Percentiles rank a stretch among this genome's conserved stretches.
Conservation (phyloP, 73 alveolate genomes). For the Paraurostyla sp. region DNA sequence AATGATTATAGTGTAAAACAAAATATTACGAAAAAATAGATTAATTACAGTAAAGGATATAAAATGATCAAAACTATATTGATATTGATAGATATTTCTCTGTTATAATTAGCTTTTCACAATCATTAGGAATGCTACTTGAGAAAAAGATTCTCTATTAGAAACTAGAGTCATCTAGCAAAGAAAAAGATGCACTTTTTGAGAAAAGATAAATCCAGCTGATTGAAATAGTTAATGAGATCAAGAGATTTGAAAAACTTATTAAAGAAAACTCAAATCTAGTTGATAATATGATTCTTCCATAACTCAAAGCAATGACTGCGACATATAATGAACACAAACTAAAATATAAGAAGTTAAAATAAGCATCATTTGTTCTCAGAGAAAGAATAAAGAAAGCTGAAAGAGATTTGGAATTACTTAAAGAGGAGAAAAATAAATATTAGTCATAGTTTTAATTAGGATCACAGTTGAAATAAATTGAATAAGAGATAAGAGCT, state of each 20-base stretch:
- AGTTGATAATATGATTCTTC: slow-evolving; percentile 67
- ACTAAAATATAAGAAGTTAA: neutral
- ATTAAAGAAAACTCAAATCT: slow-evolving; percentile 56
- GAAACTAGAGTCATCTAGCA: slow-evolving; percentile 4
- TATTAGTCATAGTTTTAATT: neutral
- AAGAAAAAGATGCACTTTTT: slow-evolving; percentile 54
- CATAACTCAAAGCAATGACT: slow-evolving; percentile 58
- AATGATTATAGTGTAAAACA: slow-evolving; percentile 14
- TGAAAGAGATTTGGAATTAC: neutral
- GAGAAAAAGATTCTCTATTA: slow-evolving; percentile 31
- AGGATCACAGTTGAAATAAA: slow-evolving; percentile 31
- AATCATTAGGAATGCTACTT: slow-evolving; percentile 25
- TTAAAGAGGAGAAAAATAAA: neutral
- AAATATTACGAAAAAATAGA: slow-evolving; percentile 22
- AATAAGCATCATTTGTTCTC: slow-evolving; percentile 17
- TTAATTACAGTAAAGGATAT: neutral
- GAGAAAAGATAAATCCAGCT: slow-evolving; percentile 38
- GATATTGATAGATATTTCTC: neutral
- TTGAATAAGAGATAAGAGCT: neutral
- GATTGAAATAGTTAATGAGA: slow-evolving; percentile 36
- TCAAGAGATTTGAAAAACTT: slow-evolving; percentile 27
- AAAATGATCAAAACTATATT: neutral
- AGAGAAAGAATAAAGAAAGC: slow-evolving; percentile 41
- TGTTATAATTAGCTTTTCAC: neutral
- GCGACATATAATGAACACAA: slow-evolving; percentile 58